Conservation (phyloP, 140 eudicot species). For the Senecio squalidus region DNA sequence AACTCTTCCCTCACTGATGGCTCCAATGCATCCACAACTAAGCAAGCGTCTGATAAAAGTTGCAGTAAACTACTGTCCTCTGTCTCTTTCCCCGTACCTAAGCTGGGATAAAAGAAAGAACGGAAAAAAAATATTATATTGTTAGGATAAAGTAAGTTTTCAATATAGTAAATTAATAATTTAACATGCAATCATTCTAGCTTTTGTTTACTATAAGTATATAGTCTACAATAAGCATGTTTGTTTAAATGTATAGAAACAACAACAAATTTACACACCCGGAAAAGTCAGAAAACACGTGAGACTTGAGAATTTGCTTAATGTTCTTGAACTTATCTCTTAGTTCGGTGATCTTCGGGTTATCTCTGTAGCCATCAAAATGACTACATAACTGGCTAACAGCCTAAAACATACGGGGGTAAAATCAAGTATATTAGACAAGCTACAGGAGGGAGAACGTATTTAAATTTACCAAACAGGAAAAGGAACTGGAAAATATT, state of each 20-base stretch:
- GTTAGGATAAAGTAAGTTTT: background rate
- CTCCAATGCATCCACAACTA: slow-evolving; percentile 97
- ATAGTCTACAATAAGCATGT: slow-evolving; percentile 1
- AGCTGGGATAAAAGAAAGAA: slow-evolving; percentile 48
- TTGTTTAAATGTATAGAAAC: background rate
- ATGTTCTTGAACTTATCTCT: slow-evolving; percentile 96
- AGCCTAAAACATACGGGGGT: slow-evolving; percentile 74
- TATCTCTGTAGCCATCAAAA: slow-evolving; percentile 98
- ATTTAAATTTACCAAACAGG: background rate
- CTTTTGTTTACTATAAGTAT: background rate
- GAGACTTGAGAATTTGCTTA: slow-evolving; percentile 91
- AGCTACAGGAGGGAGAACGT: background rate
- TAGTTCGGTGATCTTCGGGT: slow-evolving; percentile 89
- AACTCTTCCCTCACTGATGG: slow-evolving; percentile 97
- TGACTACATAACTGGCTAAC: slow-evolving; percentile 96
- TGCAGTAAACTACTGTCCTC: slow-evolving; percentile 85
- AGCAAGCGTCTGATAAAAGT: slow-evolving; percentile 93
- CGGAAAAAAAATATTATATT: slow-evolving; percentile 12
- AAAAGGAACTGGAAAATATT: background rate
- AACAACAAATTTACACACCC: slow-evolving; percentile 50
- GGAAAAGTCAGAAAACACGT: slow-evolving; percentile 95
- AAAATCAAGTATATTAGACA: slow-evolving; percentile 13
- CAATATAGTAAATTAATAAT: background rate
- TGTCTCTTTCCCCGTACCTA: slow-evolving; percentile 97
- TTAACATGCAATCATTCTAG: background rate